Conservation (phyloP, 1,284 basidiomycete species). For the Moniliophthora roreri region DNA sequence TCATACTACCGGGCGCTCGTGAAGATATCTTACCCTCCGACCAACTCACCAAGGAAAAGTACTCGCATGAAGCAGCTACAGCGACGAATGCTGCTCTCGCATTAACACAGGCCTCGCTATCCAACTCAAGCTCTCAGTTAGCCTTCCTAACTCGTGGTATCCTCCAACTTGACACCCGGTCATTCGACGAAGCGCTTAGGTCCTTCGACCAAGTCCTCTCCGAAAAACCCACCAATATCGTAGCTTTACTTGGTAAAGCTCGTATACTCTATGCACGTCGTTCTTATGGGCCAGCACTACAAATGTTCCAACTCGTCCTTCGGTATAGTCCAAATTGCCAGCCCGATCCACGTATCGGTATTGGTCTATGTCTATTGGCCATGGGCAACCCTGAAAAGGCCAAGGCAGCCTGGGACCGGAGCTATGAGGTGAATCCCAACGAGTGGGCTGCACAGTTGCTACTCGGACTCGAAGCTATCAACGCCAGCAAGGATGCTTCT, state of each 20-base stretch:
- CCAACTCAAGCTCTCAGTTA: conserved; percentile 45
- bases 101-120: conserved; percentile 50
- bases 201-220: conserved; percentile 83
- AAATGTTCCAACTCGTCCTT: conserved; percentile 83
- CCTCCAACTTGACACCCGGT: conserved; percentile 76
- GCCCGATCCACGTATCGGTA: conserved; percentile 91
- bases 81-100: conserved; percentile 68
- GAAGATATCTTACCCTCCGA: conserved; percentile 58
- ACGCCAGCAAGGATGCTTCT: conserved; percentile 70
- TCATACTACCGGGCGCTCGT: conserved; percentile 74
- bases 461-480: conserved; percentile 82
- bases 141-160: conserved; percentile 74
- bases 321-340: conserved; percentile 72
- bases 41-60: conserved; percentile 68
- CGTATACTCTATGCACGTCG: conserved; percentile 81
- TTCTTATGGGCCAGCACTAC: conserved; percentile 76
- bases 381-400: conserved; percentile 81
- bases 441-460: conserved; percentile 78
- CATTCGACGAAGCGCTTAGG: conserved; percentile 76
- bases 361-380: conserved; percentile 89
- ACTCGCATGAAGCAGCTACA: conserved; percentile 67
- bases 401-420: conserved; percentile 84
- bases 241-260: conserved; percentile 83
- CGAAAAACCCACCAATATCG: conserved; percentile 79
- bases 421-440: conserved; percentile 75